Percentiles rank a stretch among this genome's conserved stretches.
phyloP scores from a whole-genome alignment of 2,329 filamentous ascomycete species.

The Mycosphaerella sp. region DNA sequence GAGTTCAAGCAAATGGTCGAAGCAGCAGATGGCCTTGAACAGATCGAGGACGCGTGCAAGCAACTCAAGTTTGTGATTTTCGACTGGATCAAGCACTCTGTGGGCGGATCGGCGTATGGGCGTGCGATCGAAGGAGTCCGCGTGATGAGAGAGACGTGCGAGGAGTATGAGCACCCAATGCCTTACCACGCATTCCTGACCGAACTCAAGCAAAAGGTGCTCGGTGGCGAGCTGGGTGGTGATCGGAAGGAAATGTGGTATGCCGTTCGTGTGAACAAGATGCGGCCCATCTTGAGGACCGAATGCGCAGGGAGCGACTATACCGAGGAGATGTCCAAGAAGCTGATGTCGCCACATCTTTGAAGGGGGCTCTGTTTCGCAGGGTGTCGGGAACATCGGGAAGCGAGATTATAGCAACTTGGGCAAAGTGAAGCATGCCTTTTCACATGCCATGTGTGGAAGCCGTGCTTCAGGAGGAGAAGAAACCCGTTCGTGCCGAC shows the following conservation, averaged over 20 bases:
- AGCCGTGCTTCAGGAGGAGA: no score
- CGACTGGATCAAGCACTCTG: slow-evolving; percentile 61
- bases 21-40: slow-evolving; percentile 51
- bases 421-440: no score
- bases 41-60: slow-evolving; percentile 60
- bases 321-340: slow-evolving; percentile 60
- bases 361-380: background rate
- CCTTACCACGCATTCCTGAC: slow-evolving; percentile 70
- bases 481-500: no score
- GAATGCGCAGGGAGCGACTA: slow-evolving; percentile 60
- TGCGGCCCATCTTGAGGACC: slow-evolving; percentile 66
- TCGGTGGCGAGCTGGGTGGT: slow-evolving; percentile 64
- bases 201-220: slow-evolving; percentile 64
- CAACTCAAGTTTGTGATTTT: slow-evolving; percentile 70
- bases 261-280: slow-evolving; percentile 56
- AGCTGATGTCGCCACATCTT: slow-evolving; percentile 22
- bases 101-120: slow-evolving; percentile 68
- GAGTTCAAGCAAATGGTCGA: slow-evolving; percentile 78
- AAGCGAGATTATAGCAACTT: no score
- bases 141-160: slow-evolving; percentile 70
- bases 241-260: slow-evolving; percentile 81
- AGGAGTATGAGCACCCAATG: slow-evolving; percentile 65
- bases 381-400: no score
- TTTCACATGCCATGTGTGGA: no score
- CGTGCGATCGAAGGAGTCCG: slow-evolving; percentile 68